A percentile compares a stretch with the other conserved stretches of the same genome.
Conservation (phyloP, 2,329 filamentous ascomycete genomes). For the Mycosphaerella sp. region DNA sequence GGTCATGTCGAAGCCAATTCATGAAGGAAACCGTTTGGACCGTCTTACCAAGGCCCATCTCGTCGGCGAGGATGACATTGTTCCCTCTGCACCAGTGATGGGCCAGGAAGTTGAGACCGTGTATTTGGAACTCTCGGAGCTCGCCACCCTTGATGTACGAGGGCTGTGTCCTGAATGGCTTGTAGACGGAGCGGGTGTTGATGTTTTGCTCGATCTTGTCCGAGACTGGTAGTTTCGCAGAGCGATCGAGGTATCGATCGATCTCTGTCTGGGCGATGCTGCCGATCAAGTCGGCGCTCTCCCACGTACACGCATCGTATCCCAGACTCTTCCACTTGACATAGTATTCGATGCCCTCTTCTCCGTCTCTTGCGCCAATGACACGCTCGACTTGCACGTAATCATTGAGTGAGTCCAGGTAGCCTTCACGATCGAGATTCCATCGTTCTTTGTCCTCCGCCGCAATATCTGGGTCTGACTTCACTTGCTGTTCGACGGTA, state of each 20-base stretch:
- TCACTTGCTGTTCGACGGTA: constrained; percentile 70
- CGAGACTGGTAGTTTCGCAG: constrained; percentile 72
- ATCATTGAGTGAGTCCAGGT: constrained; percentile 80
- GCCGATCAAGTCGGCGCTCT: constrained; percentile 67
- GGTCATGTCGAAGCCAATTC: constrained; percentile 89
- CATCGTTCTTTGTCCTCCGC: constrained; percentile 89
- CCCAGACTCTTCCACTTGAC: constrained; percentile 85
- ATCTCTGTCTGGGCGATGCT: constrained; percentile 80
- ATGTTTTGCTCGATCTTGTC: constrained; percentile 70
- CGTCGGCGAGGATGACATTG: constrained; percentile 95
- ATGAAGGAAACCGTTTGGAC: constrained; percentile 96
- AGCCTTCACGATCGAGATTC: constrained; percentile 88
- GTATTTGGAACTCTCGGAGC: constrained; percentile 87
- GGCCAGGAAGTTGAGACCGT: constrained; percentile 88
- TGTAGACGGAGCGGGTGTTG: constrained; percentile 65
- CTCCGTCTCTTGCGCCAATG: constrained; percentile 73
- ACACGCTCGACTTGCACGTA: constrained; percentile 90
- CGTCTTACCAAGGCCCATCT: constrained; percentile 98
- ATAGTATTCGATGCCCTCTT: constrained; percentile 78
- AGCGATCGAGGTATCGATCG: constrained; percentile 81
- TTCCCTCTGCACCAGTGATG: constrained; percentile 93
- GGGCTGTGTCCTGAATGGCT: constrained; percentile 72
- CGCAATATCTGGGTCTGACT: constrained; percentile 63
- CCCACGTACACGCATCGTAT: constrained; percentile 96
- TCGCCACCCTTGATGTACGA: constrained; percentile 77